Evolutionary conservation across 176 grass and related monocot genomes (phyloP), one percentile per base, ranked within the genome.

Genomic region (Oryza glaberrima): DNA sequence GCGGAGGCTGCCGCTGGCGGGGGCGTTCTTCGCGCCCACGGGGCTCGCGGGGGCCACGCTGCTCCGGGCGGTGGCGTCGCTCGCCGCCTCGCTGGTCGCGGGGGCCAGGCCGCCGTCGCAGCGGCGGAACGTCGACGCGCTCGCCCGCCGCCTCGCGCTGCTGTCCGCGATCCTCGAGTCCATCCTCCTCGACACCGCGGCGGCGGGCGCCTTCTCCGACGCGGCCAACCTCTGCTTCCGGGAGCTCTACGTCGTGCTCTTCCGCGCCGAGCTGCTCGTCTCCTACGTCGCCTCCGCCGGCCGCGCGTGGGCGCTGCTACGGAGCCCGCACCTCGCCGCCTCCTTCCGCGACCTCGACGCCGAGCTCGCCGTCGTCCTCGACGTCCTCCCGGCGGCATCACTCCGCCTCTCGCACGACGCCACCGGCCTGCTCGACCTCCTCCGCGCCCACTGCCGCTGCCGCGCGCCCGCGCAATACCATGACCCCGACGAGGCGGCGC

Each of bases 191-290:
- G 68, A 51, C 75, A 0, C 36, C 5, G 5, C 36, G 36, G 5
- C 36, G 36, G 5, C 36, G 1, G 77, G 5, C 10, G 32, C 58
- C 17, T 91, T 88, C 77, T 88, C 86, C 73, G 72, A 89, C 73
- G 86, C 91, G 7, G 88, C 88, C 12, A 85, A 80, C 48, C 88
- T 99, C 86, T 99, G 94, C 89, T 90, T 99, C 45, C 90, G 97
- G 25, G 97, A 99, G 90, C 82, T 99, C 61, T 99, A 96, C 89
- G 94, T 99, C 44, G 90, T 96, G 75, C 86, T 99, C 65, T 95
- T 91, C 81, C 97, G 97, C 75, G 92, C 92, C 63, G 91, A 94
- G 76, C 76, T 99, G 74, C 83, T 99, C 61, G 75, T 92, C 63
- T 92, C 94, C 67, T 94, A 96, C 82, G 86, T 92, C 73, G 81